A percentile compares a stretch with the other conserved stretches of the same genome.
phyloP scores from a whole-genome alignment of 2,329 filamentous ascomycete species.

The Eurotiales sp. region DNA sequence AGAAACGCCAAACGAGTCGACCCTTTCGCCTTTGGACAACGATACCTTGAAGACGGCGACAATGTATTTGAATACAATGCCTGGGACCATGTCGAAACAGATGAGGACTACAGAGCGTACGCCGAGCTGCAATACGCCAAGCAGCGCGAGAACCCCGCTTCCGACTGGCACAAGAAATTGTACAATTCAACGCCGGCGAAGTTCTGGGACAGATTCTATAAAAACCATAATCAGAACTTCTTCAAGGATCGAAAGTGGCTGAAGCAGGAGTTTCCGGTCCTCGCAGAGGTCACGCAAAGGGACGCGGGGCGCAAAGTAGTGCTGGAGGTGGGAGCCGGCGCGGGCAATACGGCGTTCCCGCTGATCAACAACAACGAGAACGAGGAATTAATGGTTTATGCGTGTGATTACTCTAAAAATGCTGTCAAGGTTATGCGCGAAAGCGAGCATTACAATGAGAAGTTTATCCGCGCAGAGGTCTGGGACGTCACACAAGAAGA shows the following conservation, averaged over 20 bases:
- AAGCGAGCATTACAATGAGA: slow-evolving; percentile 69
- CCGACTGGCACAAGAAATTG: slow-evolving; percentile 84
- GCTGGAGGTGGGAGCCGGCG: slow-evolving; percentile 89
- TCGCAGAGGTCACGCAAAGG: slow-evolving; percentile 69
- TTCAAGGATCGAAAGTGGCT: slow-evolving; percentile 99
- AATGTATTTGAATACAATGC: slow-evolving; percentile 97
- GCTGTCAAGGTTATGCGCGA: slow-evolving; percentile 88
- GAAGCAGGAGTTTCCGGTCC: slow-evolving; percentile 87
- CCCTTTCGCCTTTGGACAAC: slow-evolving; percentile 93
- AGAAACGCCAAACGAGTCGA: slow-evolving; percentile 79
- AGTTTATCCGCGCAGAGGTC: slow-evolving; percentile 79
- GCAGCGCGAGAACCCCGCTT: slow-evolving; percentile 82
- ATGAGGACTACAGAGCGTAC: slow-evolving; percentile 81
- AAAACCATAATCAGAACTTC: slow-evolving; percentile 95
- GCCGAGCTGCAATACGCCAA: slow-evolving; percentile 77
- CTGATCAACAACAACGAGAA: slow-evolving; percentile 83
- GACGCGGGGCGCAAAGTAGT: slow-evolving; percentile 67
- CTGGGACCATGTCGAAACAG: slow-evolving; percentile 96
- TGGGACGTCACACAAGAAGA: slow-evolving; percentile 78
- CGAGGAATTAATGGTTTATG: slow-evolving; percentile 74
- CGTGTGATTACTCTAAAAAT: slow-evolving; percentile 93
- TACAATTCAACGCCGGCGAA: slow-evolving; percentile 89
- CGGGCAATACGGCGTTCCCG: slow-evolving; percentile 94
- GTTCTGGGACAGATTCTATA: slow-evolving; percentile 98
- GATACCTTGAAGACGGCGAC: slow-evolving; percentile 76